Conservation (phyloP, 78 protist genomes). For the Ministeria vibrans region DNA sequence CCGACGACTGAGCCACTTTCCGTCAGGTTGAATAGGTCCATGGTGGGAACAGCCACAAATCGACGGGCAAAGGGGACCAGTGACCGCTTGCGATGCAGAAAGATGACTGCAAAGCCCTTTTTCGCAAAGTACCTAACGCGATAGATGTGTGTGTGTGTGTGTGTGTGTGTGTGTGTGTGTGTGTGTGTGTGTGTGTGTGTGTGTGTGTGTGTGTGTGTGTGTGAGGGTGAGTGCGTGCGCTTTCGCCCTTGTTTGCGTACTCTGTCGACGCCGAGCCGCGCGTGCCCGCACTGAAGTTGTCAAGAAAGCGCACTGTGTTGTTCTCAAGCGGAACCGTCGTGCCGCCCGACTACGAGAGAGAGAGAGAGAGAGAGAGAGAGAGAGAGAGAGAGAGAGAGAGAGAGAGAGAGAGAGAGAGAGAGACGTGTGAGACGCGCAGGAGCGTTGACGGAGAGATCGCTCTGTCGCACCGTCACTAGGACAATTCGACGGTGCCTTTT, state of each 20-base stretch:
- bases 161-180: not conserved
- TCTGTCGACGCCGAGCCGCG: constrained; percentile 51
- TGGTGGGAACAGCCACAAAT: not conserved
- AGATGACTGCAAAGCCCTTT: constrained; percentile 16
- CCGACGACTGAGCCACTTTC: not conserved
- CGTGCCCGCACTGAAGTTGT: constrained; percentile 50
- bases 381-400: too few relatives aligned
- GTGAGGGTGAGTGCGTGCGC: not conserved
- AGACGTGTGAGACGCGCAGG: too few relatives aligned
- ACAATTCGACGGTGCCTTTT: too few relatives aligned
- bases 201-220: not conserved
- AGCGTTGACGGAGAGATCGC: too few relatives aligned
- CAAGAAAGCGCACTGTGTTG: constrained; percentile 40
- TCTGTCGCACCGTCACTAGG: too few relatives aligned
- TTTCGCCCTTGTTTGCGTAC: not conserved
- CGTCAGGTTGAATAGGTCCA: not conserved
- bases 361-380: too few relatives aligned
- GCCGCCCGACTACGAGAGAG: not conserved
- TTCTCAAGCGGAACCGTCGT: constrained; percentile 12
- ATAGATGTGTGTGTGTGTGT: not conserved
- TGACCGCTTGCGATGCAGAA: constrained; percentile 9
- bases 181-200: not conserved
- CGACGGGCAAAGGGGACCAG: constrained; percentile 20
- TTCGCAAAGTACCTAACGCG: not conserved
- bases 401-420: too few relatives aligned